Evolutionary conservation across 768 basidiomycete genomes (phyloP), one percentile per base, ranked within the genome.

Genomic region (Naganishia kalamii): DNA sequence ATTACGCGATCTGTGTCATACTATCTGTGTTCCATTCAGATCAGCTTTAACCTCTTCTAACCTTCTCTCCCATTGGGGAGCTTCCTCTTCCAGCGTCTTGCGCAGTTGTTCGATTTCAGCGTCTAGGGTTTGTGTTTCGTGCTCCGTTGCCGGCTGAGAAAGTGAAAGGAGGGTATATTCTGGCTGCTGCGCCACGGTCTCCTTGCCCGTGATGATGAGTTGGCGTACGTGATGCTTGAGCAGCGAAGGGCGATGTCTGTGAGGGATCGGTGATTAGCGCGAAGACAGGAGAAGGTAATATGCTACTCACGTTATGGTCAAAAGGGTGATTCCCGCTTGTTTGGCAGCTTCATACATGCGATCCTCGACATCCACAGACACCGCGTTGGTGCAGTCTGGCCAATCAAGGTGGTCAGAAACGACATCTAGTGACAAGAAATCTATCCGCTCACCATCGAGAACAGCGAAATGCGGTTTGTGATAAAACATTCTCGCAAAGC

Each of bases 361-460:
- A 0, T 92, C 92, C 76, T 98, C 93, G 23, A 97, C 92, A 74
- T 98, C 94, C 68, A 89, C 90, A 13, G 91, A 93, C 11, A 98
- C 91, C 0, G 93, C 94, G 62, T 88, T 90, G 6, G 93, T 97
- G 77, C 92, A 96, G 74, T 98, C 92, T 88, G 40, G 23, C 29
- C 13, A 44, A 37, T 37, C 40, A 12, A 57, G 32, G 12, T 41
- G 63, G 12, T 40, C 12, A 13, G 29, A 27, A 3, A 25, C 30
- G 59, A n/a, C 11, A 29, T 44, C 25, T 11, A 37, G 23, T 37
- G 27, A 35, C 35, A 44, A 61, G 33, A 32, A 43, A 32, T 46
- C 21, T 32, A 23, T 7, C 10, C 12, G 79, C 86, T 64, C 68
- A 91, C 90, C 89, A 78, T 93, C 91, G 66, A 93, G 80, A 15